Evolutionary conservation across 2,329 filamentous ascomycete species (phyloP).

Genomic region (Pleomassaria siparia): DNA sequence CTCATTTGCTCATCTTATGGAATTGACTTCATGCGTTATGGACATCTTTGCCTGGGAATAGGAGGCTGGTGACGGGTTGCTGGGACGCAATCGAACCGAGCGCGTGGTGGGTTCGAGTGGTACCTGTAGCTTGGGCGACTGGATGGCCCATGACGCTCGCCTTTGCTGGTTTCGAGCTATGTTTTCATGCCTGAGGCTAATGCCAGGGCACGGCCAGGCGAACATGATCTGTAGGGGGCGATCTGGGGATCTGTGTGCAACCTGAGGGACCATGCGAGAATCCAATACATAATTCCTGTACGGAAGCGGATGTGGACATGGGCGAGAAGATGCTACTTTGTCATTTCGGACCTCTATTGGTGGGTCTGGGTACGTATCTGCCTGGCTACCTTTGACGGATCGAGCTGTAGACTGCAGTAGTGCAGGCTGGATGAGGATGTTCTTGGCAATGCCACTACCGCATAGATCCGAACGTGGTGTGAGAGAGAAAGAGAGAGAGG

Average conservation of each 20-base stretch:
- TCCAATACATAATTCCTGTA: too few relatives aligned
- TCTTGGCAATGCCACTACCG: background rate
- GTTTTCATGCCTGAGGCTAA: background rate
- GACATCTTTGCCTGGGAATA: constrained; percentile 1
- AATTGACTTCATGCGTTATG: constrained; percentile 10
- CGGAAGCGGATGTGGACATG: constrained; percentile 1
- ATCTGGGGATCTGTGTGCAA: constrained; percentile 1
- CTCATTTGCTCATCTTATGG: constrained; percentile 13
- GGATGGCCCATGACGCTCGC: background rate
- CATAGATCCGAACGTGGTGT: background rate
- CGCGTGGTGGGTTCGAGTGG: background rate
- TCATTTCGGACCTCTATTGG: constrained; percentile 1
- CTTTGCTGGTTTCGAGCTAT: background rate
- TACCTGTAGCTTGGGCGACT: constrained; percentile 1
- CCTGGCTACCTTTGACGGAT: background rate
- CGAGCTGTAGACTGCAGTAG: background rate
- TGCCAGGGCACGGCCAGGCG: background rate
- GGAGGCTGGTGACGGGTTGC: constrained; percentile 3
- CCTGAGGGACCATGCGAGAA: too few relatives aligned
- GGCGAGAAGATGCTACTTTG: constrained; percentile 3
- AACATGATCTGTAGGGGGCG: background rate
- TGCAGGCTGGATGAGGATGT: background rate
- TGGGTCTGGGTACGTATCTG: background rate
- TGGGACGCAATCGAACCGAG: background rate
- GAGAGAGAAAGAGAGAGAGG: background rate